Conservation (phyloP, 257 asterid species). For the Rhazya stricta region DNA sequence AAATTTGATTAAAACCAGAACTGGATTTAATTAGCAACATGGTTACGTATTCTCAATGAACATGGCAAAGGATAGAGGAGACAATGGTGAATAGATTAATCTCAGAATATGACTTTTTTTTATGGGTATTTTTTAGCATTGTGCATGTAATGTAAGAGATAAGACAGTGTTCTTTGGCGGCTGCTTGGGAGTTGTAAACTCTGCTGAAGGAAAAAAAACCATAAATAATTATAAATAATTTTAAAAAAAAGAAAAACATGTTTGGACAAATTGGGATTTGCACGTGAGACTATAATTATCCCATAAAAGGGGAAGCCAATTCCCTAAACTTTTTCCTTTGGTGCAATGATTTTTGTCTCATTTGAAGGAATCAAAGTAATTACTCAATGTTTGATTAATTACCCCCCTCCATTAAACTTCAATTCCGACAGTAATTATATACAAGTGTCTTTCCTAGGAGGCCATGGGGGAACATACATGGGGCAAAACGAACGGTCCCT, state of each 20-base stretch:
- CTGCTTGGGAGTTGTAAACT: background rate
- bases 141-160: constrained; percentile 10
- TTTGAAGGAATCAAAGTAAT: constrained; percentile 1
- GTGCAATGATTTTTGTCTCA: constrained; percentile 1
- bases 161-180: constrained; percentile 22
- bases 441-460: too few relatives aligned
- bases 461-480: too few relatives aligned
- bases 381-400: background rate
- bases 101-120: background rate
- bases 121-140: background rate
- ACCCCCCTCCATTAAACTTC: background rate
- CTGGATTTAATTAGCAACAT: constrained; percentile 7
- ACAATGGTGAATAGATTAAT: constrained; percentile 16
- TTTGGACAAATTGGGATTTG: background rate
- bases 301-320: background rate
- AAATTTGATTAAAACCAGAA: background rate
- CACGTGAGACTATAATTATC: constrained; percentile 15
- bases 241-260: background rate
- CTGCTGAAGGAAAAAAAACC: background rate
- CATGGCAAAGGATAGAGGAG: constrained; percentile 14
- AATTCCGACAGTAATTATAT: too few relatives aligned
- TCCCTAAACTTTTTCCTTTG: background rate
- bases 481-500: too few relatives aligned
- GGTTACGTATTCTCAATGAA: constrained; percentile 22
- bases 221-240: background rate